Percentiles rank a stretch among this genome's conserved stretches.
Conservation (phyloP, 1,139 yeast species). For the Pichia sp. region DNA sequence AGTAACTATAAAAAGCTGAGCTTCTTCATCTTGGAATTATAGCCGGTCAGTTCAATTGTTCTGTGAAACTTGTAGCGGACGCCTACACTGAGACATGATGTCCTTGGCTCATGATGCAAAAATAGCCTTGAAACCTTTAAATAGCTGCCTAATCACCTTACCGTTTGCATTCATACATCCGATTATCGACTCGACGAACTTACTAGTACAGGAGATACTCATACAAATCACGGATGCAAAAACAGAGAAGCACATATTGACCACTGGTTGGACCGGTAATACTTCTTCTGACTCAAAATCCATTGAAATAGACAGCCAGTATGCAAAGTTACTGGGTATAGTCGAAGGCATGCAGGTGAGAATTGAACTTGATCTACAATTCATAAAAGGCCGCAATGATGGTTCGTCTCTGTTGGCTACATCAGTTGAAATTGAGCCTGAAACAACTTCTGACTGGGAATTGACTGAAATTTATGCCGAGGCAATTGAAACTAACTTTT, state of each 20-base stretch:
- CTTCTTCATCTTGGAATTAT: background rate
- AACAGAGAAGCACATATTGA: slow-evolving; percentile 14
- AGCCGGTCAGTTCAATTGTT: too few relatives aligned
- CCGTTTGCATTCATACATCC: slow-evolving; percentile 30
- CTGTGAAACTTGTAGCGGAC: background rate
- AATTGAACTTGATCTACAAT: slow-evolving; percentile 37
- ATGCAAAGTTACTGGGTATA: slow-evolving; percentile 45
- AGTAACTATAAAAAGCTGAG: background rate
- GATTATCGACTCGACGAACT: slow-evolving; percentile 25
- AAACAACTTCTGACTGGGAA: slow-evolving; percentile 84
- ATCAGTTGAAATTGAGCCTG: slow-evolving; percentile 74
- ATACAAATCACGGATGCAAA: slow-evolving; percentile 20
- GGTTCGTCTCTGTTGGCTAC: slow-evolving; percentile 21
- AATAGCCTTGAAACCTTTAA: slow-evolving; percentile 22
- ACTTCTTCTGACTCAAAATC: slow-evolving; percentile 26
- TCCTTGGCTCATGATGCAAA: slow-evolving; percentile 19
- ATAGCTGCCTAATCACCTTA: slow-evolving; percentile 27
- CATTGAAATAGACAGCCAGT: slow-evolving; percentile 54
- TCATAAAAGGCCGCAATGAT: slow-evolving; percentile 16
- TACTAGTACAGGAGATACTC: slow-evolving; percentile 29
- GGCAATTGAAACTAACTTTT: slow-evolving; percentile 66
- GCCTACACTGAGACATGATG: slow-evolving; percentile 1
- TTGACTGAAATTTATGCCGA: slow-evolving; percentile 79
- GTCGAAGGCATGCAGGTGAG: slow-evolving; percentile 42
- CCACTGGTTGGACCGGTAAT: slow-evolving; percentile 32